These are phyloP conservation scores for Fusarium sp. DNA, from an alignment of 2,329 filamentous ascomycete species.

Conservation along the genomic window DNA sequence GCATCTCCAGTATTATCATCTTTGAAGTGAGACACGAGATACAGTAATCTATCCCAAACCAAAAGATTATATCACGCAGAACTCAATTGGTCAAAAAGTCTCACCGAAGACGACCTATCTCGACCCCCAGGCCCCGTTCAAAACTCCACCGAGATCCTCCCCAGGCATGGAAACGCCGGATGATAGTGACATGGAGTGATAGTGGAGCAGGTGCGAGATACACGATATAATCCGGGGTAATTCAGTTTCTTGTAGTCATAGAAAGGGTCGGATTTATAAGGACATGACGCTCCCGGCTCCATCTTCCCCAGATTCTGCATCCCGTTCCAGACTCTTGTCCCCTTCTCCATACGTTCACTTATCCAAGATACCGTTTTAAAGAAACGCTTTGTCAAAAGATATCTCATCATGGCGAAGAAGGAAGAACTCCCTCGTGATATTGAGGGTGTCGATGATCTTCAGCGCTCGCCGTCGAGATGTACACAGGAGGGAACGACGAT, in stretches of 20 bases:
- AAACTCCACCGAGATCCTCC: not conserved
- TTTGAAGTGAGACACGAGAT: rapidly evolving
- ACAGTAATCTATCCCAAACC: not conserved
- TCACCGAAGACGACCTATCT: not conserved
- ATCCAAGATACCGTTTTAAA: not conserved
- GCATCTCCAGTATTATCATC: not conserved
- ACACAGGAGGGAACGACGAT: not conserved
- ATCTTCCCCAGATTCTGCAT: constrained; percentile 23
- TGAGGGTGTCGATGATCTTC: constrained; percentile 8
- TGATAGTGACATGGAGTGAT: constrained; percentile 14
- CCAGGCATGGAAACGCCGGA: not conserved
- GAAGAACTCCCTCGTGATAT: constrained; percentile 8
- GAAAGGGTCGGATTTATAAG: constrained; percentile 6
- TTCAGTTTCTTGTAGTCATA: constrained; percentile 26
- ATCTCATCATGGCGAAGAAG: constrained; percentile 6
- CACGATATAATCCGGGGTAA: constrained; percentile 25
- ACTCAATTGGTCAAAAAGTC: not conserved
- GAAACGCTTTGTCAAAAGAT: too few relatives aligned
- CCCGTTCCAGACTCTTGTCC: not conserved
- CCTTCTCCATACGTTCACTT: not conserved
- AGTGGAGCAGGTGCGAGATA: constrained; percentile 12
- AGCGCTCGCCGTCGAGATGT: not conserved
- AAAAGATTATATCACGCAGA: not conserved
- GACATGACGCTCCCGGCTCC: not conserved
- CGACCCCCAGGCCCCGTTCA: not conserved